Conservation (phyloP, 2,329 filamentous ascomycete genomes). For the Xylariaceae sp. region DNA sequence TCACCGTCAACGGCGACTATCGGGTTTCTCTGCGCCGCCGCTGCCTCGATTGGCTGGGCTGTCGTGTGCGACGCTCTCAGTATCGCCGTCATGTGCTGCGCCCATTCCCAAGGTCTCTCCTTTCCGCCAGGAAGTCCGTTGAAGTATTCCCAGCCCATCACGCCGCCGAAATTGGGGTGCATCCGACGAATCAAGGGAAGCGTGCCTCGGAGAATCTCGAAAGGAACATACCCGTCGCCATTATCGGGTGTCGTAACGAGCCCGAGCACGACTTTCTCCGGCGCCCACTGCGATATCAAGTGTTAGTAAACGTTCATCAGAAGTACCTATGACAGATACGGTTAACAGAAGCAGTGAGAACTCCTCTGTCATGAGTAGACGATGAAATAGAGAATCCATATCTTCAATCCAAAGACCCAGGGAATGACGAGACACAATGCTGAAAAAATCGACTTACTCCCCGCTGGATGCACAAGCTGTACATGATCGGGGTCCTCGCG, state of each 20-base stretch:
- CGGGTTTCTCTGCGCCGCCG: neutral
- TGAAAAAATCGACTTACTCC: conserved; percentile 35
- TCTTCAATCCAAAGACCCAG: neutral
- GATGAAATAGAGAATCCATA: neutral
- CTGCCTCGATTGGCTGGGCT: neutral
- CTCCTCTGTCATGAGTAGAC: too few species aligned
- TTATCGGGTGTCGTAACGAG: conserved; percentile 70
- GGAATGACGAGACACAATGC: neutral
- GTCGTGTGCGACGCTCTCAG: conserved; percentile 21
- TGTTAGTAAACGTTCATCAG: neutral
- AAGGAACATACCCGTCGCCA: conserved; percentile 59
- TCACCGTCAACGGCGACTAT: conserved; percentile 22
- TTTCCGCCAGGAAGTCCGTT: conserved; percentile 59
- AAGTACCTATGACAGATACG: neutral
- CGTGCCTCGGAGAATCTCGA: conserved; percentile 51
- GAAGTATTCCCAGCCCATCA: conserved; percentile 87
- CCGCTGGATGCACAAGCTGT: conserved; percentile 41
- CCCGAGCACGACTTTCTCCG: conserved; percentile 66
- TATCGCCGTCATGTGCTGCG: conserved; percentile 52
- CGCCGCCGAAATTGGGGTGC: conserved; percentile 65
- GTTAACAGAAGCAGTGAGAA: too few species aligned
- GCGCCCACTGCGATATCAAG: conserved; percentile 44
- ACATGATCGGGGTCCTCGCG: conserved; percentile 46
- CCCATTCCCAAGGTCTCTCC: conserved; percentile 67
- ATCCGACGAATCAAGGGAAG: conserved; percentile 51